Conservation (phyloP, 2,329 filamentous ascomycete genomes). For the Dothideomycetidae sp. region DNA sequence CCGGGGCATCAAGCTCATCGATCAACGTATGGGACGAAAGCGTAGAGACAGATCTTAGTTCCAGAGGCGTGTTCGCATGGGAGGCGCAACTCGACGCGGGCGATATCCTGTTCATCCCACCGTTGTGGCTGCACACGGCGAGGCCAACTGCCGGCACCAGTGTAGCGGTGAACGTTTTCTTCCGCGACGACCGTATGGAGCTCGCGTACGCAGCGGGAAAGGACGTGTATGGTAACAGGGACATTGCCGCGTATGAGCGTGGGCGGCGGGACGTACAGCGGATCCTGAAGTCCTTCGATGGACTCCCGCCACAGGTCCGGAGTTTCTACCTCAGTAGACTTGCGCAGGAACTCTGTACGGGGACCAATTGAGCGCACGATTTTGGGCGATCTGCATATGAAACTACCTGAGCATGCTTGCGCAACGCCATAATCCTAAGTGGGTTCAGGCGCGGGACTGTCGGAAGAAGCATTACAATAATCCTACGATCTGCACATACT, state of each 20-base stretch:
- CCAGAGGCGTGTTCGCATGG: conserved; percentile 43
- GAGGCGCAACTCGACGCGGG: conserved; percentile 54
- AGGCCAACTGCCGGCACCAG: conserved; percentile 43
- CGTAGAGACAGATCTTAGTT: conserved; percentile 13
- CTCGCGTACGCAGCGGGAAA: conserved; percentile 55
- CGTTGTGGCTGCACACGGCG: conserved; percentile 67
- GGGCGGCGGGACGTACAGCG: conserved; percentile 57
- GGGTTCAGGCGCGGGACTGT: no score
- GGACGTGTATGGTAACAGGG: conserved; percentile 80
- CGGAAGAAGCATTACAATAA: no score
- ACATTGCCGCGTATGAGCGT: conserved; percentile 72
- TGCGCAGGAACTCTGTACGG: conserved; percentile 48
- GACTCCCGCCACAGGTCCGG: conserved; percentile 50
- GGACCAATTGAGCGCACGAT: not conserved
- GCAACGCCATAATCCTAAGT: no score
- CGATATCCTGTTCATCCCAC: conserved; percentile 67
- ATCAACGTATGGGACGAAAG: conserved; percentile 48
- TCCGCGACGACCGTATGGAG: conserved; percentile 48
- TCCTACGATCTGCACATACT: no score
- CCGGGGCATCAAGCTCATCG: conserved; percentile 68
- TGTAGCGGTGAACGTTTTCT: conserved; percentile 82
- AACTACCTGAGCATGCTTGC: no score
- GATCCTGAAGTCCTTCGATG: conserved; percentile 50
- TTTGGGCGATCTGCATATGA: no score
- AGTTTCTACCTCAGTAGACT: conserved; percentile 63